Percentiles rank a stretch among this genome's conserved stretches.
These are phyloP conservation scores for Phenoliferia sp. DNA, from an alignment of 1,284 basidiomycete species.

Conservation along the genomic window DNA sequence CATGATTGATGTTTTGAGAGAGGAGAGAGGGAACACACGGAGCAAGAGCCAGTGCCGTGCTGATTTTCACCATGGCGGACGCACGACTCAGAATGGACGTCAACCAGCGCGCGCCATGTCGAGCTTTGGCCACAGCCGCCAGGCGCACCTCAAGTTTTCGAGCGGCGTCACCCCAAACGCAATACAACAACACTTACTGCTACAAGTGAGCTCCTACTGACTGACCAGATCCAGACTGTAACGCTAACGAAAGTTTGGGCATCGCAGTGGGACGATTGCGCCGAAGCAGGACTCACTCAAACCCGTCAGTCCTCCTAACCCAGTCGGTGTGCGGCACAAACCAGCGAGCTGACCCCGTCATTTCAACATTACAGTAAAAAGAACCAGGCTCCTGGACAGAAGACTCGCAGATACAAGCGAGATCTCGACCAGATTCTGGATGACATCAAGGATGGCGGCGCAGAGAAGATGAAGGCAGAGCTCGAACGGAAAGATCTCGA, in stretches of 20 bases:
- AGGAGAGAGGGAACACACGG: neutral
- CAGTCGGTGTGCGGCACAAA: neutral
- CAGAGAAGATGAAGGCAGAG: slow-evolving; percentile 2
- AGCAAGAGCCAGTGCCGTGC: neutral
- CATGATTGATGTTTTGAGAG: neutral
- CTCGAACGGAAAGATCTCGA: slow-evolving; percentile 26
- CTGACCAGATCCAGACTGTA: too few relatives aligned
- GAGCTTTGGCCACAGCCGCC: too few relatives aligned
- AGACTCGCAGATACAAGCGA: slow-evolving; percentile 24
- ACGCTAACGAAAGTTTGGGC: neutral
- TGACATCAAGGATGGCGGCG: slow-evolving; percentile 27
- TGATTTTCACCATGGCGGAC: neutral
- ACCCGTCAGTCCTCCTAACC: slow-evolving; percentile 15
- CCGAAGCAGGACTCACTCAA: slow-evolving; percentile 24
- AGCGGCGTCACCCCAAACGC: too few relatives aligned
- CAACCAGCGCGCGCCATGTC: too few relatives aligned
- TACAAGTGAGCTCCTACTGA: too few relatives aligned
- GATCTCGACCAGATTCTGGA: slow-evolving; percentile 32
- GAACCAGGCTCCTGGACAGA: slow-evolving; percentile 28
- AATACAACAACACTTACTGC: too few relatives aligned
- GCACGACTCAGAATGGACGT: too few relatives aligned
- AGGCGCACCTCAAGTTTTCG: too few relatives aligned
- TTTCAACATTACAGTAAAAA: slow-evolving; percentile 18
- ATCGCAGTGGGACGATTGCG: slow-evolving; percentile 24
- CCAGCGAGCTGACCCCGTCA: neutral